Evolutionary conservation across 345 rosid species (phyloP).

Genomic region (Lenwebbia sp.): DNA sequence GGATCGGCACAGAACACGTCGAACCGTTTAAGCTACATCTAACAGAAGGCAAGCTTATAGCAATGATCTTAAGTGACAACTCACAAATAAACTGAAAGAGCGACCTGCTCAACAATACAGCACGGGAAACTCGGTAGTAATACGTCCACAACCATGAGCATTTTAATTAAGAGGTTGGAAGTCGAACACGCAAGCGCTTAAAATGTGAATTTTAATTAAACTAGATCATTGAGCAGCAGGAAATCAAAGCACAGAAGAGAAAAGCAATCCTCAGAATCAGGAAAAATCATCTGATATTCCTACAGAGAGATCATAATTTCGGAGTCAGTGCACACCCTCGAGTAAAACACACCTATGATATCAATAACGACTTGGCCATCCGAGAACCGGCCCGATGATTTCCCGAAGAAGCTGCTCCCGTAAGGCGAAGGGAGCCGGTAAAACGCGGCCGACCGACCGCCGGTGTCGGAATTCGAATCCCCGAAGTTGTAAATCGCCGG

Average conservation of each 20-base stretch:
- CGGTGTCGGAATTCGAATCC: constrained; percentile 13
- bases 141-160: neutral
- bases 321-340: no score
- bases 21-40: neutral
- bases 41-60: neutral
- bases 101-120: neutral
- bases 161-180: neutral
- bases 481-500: constrained; percentile 15
- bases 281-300: neutral
- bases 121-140: neutral
- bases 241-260: neutral
- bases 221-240: neutral
- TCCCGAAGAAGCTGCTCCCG: constrained; percentile 1
- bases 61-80: neutral
- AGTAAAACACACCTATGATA: constrained; percentile 1
- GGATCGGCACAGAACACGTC: neutral
- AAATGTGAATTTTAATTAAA: neutral
- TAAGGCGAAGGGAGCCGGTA: constrained; percentile 1
- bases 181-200: neutral
- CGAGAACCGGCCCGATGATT: constrained; percentile 3
- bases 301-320: no score
- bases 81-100: neutral
- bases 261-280: neutral
- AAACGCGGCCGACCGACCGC: constrained; percentile 1
- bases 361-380: constrained; percentile 10